These are phyloP conservation scores for Coccinonectria pachysandricola DNA, from an alignment of 2,329 filamentous ascomycete genomes.

Conservation along the genomic window DNA sequence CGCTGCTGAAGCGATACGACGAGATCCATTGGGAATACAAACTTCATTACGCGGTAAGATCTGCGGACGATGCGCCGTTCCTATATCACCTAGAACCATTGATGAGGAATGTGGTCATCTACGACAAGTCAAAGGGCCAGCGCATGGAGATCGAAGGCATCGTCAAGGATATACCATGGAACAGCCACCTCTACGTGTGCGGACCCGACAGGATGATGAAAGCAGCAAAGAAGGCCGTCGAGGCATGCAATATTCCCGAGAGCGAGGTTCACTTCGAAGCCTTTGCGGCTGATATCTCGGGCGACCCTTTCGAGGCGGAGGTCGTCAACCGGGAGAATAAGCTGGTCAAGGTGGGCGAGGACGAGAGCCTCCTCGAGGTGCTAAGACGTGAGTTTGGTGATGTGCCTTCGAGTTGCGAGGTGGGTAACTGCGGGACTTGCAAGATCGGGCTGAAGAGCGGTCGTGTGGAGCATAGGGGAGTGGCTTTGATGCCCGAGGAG, in stretches of 20 bases:
- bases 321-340: conserved; percentile 31
- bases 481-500: conserved; percentile 35
- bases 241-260: conserved; percentile 31
- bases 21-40: conserved; percentile 38
- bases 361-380: conserved; percentile 40
- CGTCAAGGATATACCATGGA: conserved; percentile 36
- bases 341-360: conserved; percentile 34
- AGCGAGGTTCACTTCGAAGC: conserved; percentile 51
- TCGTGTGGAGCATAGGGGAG: conserved; percentile 38
- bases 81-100: conserved; percentile 33
- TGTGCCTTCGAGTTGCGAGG: conserved; percentile 40
- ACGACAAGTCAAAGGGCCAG: conserved; percentile 40
- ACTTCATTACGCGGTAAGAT: conserved; percentile 50
- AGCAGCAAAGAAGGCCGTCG: conserved; percentile 32
- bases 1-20: conserved; percentile 32
- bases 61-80: conserved; percentile 43
- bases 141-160: conserved; percentile 44
- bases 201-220: conserved; percentile 49
- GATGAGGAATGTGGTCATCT: conserved; percentile 34
- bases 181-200: conserved; percentile 51
- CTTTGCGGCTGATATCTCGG: conserved; percentile 42
- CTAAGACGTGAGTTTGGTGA: conserved; percentile 32
- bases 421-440: conserved; percentile 46
- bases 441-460: conserved; percentile 33
- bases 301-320: conserved; percentile 50